Base-by-base conservation (phyloP, 2,329 filamentous ascomycete species). In the Ilyonectria sp. region DNA sequence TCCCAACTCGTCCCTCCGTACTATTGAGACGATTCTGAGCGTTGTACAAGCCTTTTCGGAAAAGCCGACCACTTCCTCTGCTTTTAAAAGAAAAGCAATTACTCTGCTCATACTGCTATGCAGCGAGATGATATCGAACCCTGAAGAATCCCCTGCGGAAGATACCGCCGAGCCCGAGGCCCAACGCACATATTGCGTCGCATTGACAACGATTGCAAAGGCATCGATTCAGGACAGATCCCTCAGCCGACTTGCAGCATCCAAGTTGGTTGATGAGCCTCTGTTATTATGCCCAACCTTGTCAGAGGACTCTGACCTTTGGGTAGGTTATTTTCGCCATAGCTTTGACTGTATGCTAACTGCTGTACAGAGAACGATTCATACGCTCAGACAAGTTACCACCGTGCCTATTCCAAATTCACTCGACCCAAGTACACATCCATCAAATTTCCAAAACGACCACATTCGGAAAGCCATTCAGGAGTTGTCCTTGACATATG, bases 181-280 rank as follows among this genome's bases (percentile, higher is more conserved):
- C 15, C 78, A 81, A 47, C 76, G 72, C 7, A 74, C 77, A 3
- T 79, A 83, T 40, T 84, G 82, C 47, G 68, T 78, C 47, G 80
- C 82, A 11, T 74, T 86, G 11, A 64, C 82, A 10, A 74, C 74
- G 3, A 78, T 87, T 43, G 76, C 82, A 3, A 74, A 80, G 33
- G 78, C 77, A 13, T 80, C 80, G n/a, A 50, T 81, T 2, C 66
- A 72, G 6, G 77, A 78, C 29, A 76, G 74, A 29, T 69, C 77
- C 3, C 76, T 85, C 43, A 79, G 79, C 13, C 80, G 82, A 40
- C 72, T 87, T 31, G 81, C 81, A 15, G 75, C 79, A 2, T 83
- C 83, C 5, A 85, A 84, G 53, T 77, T 86, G 17, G 76, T 84
- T 9, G 80, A 82, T n/a, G 79, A 82, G 43, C 74, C 84, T 31